Evolutionary conservation across 1,284 basidiomycete genomes (phyloP), one percentile per base, ranked within the genome.

Genomic region (Trichosporon sp.): DNA sequence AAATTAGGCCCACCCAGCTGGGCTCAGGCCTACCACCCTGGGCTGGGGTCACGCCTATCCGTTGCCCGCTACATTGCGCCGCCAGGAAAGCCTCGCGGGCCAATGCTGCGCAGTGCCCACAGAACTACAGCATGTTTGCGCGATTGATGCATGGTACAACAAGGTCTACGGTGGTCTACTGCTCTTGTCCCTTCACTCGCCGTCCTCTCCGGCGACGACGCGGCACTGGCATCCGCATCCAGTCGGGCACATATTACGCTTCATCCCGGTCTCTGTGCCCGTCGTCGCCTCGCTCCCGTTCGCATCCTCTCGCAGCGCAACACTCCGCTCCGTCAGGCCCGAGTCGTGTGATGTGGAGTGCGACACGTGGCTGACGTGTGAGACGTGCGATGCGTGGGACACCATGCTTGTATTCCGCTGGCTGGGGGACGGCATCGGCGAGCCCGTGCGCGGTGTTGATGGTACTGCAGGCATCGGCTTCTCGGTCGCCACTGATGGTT

Each of bases 211-310:
- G 6, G 38, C 38, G 25, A 44, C 27, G 25, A 38, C 23, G 21
- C 78, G 67, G 70, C 80, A 81, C 47, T 58, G 70, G 73, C 79
- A 80, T 25, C 80, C 80, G 71, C 80, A 81, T 2, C 80, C 79
- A 3, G 71, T 67, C 4, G 79, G 78, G 74, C 80, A 81, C 12
- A 73, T 66, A 38, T 73, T 77, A 2, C 66, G 66, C 13, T 38
- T 44, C 11, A 69, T 27, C 70, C 74, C 76, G 70, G 73, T 25
- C 7, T 44, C 60, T 25, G 65, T 35, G 1, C 53, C 64, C 32
- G 29, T 60, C 13, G 51, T 62, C 27, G 56, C 65, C 8, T 70
- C 71, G 3, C 65, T 44, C 15, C 31, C 65, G 31, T 53, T 34
- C 35, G 63, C 65, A 5, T 53, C 44, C 29, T 66, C 65, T 8